These are phyloP conservation scores for Blastocystis sp. DNA, from an alignment of 352 stramenopile species.

Conservation along the genomic window DNA sequence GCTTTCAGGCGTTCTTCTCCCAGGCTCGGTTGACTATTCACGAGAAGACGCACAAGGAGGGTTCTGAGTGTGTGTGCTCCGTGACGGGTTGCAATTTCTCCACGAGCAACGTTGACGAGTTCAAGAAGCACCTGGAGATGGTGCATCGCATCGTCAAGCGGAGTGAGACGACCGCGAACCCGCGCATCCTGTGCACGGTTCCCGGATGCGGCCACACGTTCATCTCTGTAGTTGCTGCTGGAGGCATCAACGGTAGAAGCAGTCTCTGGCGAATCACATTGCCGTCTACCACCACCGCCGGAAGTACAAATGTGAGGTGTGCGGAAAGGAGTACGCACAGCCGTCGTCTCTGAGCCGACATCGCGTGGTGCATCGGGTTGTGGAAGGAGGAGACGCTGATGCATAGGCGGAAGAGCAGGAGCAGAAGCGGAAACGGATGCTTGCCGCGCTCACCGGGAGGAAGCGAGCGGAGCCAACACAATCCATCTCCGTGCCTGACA, in stretches of 20 bases:
- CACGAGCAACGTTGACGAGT: neutral
- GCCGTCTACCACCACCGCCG: slow-evolving; percentile 29
- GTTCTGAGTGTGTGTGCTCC: slow-evolving; percentile 25
- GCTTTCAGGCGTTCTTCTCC: slow-evolving; percentile 25
- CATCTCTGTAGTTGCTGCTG: slow-evolving; percentile 14
- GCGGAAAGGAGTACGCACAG: slow-evolving; percentile 39
- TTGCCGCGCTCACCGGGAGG: neutral
- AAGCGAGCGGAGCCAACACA: neutral
- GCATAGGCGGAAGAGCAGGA: neutral
- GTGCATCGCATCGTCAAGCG: neutral
- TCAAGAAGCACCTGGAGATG: slow-evolving; percentile 47
- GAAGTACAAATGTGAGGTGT: slow-evolving; percentile 47
- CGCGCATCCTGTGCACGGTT: slow-evolving; percentile 23
- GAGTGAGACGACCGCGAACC: neutral
- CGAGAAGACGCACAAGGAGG: slow-evolving; percentile 14
- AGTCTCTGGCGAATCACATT: slow-evolving; percentile 4
- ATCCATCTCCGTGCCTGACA: neutral
- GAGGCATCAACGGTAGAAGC: neutral
- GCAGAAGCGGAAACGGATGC: neutral
- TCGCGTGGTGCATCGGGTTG: neutral
- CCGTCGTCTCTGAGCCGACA: slow-evolving; percentile 26
- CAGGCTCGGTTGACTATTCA: slow-evolving; percentile 11
- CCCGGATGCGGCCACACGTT: slow-evolving; percentile 25
- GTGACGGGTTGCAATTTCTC: slow-evolving; percentile 11
- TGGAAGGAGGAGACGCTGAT: neutral